Percentiles rank a stretch among this genome's conserved stretches.
Evolutionary conservation across 1,284 basidiomycete species (phyloP).

Genomic region (Cutaneotrichosporon sp.): DNA sequence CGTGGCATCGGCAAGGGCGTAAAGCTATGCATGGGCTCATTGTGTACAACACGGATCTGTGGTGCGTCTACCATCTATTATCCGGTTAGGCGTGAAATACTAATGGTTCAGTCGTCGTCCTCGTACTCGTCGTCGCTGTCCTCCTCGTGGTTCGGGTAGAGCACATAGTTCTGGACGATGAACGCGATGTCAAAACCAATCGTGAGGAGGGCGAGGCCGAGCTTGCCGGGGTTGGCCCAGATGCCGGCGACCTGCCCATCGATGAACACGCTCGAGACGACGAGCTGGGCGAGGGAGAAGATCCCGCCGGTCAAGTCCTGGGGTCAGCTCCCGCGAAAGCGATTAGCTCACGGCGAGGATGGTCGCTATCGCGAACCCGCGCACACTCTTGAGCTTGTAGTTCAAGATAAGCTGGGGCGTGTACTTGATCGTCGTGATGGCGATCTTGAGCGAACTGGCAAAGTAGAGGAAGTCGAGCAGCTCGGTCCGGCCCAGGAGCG

Average conservation of each 20-base stretch:
- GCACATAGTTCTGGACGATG: conserved; percentile 16
- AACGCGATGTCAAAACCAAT: conserved; percentile 24
- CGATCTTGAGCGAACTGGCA: conserved; percentile 47
- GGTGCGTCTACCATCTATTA: neutral
- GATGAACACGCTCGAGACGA: conserved; percentile 45
- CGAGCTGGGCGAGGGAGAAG: conserved; percentile 50
- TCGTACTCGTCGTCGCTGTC: neutral
- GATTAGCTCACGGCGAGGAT: conserved; percentile 30
- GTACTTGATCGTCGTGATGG: conserved; percentile 50
- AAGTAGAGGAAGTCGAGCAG: conserved; percentile 52
- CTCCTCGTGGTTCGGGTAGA: conserved; percentile 9
- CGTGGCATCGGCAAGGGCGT: neutral
- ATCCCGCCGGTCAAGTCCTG: conserved; percentile 50
- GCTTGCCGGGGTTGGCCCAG: conserved; percentile 51
- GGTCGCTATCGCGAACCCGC: conserved; percentile 46
- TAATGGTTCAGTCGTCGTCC: conserved; percentile 2
- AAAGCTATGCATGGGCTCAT: neutral
- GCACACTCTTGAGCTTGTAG: conserved; percentile 38
- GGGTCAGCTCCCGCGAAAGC: conserved; percentile 1
- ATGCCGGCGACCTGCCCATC: conserved; percentile 47
- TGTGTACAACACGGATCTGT: conserved; percentile 2
- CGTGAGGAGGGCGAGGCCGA: conserved; percentile 44
- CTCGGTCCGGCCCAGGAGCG: conserved; percentile 34
- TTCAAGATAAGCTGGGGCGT: conserved; percentile 52
- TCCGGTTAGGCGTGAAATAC: neutral